phyloP scores from a whole-genome alignment of 2,329 filamentous ascomycete genomes.

The Aphanocladium album region DNA sequence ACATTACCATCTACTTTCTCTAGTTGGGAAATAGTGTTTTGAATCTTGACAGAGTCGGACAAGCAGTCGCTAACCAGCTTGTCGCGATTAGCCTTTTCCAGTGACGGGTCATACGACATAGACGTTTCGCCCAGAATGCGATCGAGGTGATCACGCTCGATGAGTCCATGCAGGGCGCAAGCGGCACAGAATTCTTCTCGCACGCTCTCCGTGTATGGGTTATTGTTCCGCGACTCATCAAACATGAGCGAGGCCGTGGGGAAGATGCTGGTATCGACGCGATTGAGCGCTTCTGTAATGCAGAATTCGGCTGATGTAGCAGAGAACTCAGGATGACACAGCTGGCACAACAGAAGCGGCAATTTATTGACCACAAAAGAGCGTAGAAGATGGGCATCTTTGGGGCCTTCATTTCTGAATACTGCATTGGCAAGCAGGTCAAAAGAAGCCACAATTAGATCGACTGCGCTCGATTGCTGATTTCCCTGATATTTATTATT shows the following conservation, averaged over 20 bases:
- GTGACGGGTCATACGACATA: slow-evolving; percentile 69
- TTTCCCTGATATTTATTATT: slow-evolving; percentile 84
- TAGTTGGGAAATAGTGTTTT: slow-evolving; percentile 73
- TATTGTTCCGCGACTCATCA: slow-evolving; percentile 52
- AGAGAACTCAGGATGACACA: slow-evolving; percentile 62
- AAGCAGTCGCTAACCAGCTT: slow-evolving; percentile 73
- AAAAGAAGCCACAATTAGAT: slow-evolving; percentile 83
- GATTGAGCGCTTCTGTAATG: slow-evolving; percentile 65
- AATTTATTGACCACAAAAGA: slow-evolving; percentile 77
- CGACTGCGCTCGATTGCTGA: slow-evolving; percentile 69
- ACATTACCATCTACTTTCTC: slow-evolving; percentile 91
- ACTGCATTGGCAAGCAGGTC: slow-evolving; percentile 85
- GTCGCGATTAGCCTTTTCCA: slow-evolving; percentile 72
- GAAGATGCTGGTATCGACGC: slow-evolving; percentile 76
- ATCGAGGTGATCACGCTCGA: slow-evolving; percentile 72
- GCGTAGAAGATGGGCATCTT: slow-evolving; percentile 66
- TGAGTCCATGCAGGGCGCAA: slow-evolving; percentile 82
- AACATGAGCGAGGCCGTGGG: slow-evolving; percentile 56
- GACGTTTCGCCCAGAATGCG: slow-evolving; percentile 78
- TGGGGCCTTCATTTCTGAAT: slow-evolving; percentile 55
- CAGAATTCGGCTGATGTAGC: slow-evolving; percentile 70
- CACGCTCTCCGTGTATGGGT: slow-evolving; percentile 53
- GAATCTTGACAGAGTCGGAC: slow-evolving; percentile 67
- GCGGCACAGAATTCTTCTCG: slow-evolving; percentile 78
- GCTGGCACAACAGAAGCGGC: slow-evolving; percentile 47